Evolutionary conservation across 2,329 filamentous ascomycete species (phyloP), one percentile per base, ranked within the genome.

Genomic region (Hirsutella thompsonii): DNA sequence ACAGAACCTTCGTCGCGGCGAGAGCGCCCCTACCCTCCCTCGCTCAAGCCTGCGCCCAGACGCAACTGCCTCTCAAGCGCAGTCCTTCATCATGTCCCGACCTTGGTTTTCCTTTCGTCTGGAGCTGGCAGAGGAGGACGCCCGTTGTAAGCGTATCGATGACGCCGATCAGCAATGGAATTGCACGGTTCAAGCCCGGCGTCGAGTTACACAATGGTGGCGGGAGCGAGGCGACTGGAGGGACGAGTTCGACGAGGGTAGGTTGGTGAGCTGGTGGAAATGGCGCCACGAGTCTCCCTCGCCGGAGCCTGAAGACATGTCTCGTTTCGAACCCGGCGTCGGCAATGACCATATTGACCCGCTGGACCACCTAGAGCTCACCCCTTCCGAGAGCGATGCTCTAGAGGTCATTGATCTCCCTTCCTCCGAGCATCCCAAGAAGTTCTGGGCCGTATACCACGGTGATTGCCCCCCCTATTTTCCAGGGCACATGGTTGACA

Each of bases 201-300:
- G 16, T 5, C 36, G 9, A 26, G 36, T 37, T 4, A 8, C 9
- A 3, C 20, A 3, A n/a, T 37, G 36, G 36, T 37, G 36, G 36
- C 23, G 5, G 13, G 20, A 26, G 11, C 20, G 36, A 14, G 36
- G 36, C 20, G 36, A 37, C 36, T 37, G 36, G 36, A 28, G 36
- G 8, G 29, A 40, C 29, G 38, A 40, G 2, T 40, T 40, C 20
- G 2, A 35, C 18, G 21, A 4, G 9, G n/a, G 2, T 2, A 11
- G 16, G 5, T 4, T 20, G 10, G 18, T 34, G 34, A 35, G 18
- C 8, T 16, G 3, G n/a, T 40, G 38, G 38, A 40, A 40, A 29
- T 40, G 38, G 38, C 30, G 39, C 3, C 39, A 40, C 21, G 39
- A 40, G 32, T 40, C 39, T 30, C 39, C 39, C 32, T 40, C 39